Evolutionary conservation across 2,329 filamentous ascomycete genomes (phyloP).

Genomic region (Mycogone perniciosa): DNA sequence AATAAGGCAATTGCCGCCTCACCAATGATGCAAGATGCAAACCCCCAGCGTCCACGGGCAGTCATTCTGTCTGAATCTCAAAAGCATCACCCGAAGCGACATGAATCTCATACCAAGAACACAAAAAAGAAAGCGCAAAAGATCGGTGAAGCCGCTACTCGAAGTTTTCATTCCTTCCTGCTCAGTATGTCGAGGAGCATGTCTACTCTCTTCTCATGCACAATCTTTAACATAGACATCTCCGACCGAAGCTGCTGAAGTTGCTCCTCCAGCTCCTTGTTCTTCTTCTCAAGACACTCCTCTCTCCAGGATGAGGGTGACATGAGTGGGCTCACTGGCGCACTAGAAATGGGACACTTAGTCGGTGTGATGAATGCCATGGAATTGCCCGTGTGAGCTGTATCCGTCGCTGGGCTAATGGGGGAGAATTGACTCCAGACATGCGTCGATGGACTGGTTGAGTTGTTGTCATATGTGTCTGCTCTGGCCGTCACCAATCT

Average conservation of each 20-base stretch:
- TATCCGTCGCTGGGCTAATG: not conserved
- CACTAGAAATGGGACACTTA: not conserved
- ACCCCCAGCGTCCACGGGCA: too few species aligned
- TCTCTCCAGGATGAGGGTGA: slow-evolving; percentile 1
- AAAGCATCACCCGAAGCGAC: too few species aligned
- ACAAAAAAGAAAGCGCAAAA: too few species aligned
- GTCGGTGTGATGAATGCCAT: not conserved
- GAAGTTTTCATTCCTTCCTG: too few species aligned
- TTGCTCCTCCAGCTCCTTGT: slow-evolving; percentile 6
- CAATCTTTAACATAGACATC: not conserved
- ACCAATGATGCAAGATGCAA: too few species aligned
- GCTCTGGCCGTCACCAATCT: not conserved
- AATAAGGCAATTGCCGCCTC: too few species aligned
- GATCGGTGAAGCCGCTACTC: too few species aligned
- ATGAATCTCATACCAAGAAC: too few species aligned
- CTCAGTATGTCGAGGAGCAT: not conserved
- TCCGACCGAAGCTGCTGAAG: not conserved
- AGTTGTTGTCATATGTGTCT: too few species aligned
- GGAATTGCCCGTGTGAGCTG: too few species aligned
- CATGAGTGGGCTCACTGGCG: not conserved
- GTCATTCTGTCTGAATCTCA: too few species aligned
- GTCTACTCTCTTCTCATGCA: not conserved
- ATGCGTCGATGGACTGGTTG: not conserved
- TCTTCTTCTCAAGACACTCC: slow-evolving; percentile 3
- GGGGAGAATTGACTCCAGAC: not conserved